phyloP scores from a whole-genome alignment of 192 early-diverging fungal genomes.

The Helicostylum pulchrum region DNA sequence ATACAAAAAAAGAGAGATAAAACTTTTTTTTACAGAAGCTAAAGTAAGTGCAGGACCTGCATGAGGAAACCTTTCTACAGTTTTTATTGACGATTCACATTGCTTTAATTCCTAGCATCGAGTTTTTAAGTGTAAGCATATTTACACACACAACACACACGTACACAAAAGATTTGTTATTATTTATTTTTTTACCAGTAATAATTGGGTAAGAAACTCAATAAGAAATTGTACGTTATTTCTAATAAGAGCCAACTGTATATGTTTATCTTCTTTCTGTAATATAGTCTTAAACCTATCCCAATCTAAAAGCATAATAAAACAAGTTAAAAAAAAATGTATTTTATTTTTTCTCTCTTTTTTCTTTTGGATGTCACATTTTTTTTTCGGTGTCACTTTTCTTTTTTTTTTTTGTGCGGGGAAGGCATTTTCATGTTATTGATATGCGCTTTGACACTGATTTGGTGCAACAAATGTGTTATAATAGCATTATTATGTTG shows the following conservation, averaged over 20 bases:
- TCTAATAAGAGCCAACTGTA: background rate
- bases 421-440: background rate
- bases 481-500: background rate
- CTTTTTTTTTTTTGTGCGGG: background rate
- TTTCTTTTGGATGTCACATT: background rate
- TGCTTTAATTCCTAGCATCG: slow-evolving; percentile 1
- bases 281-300: slow-evolving; percentile 1
- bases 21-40: slow-evolving; percentile 12
- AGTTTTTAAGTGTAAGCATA: background rate
- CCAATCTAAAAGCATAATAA: slow-evolving; percentile 11
- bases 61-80: background rate
- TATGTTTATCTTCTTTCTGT: background rate
- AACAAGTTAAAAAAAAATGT: background rate
- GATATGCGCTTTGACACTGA: background rate
- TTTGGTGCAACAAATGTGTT: background rate
- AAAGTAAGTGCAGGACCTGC: background rate
- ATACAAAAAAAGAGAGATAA: background rate
- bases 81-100: background rate
- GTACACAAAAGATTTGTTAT: background rate
- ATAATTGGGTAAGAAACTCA: slow-evolving; percentile 2
- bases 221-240: slow-evolving; percentile 3
- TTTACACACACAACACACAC: too few relatives aligned
- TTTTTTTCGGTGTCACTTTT: background rate
- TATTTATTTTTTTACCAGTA: background rate
- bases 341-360: background rate